A percentile compares a stretch with the other conserved stretches of the same genome.
Conservation (phyloP, 148 eudicot genomes). For the Vaccinium darrowii region DNA sequence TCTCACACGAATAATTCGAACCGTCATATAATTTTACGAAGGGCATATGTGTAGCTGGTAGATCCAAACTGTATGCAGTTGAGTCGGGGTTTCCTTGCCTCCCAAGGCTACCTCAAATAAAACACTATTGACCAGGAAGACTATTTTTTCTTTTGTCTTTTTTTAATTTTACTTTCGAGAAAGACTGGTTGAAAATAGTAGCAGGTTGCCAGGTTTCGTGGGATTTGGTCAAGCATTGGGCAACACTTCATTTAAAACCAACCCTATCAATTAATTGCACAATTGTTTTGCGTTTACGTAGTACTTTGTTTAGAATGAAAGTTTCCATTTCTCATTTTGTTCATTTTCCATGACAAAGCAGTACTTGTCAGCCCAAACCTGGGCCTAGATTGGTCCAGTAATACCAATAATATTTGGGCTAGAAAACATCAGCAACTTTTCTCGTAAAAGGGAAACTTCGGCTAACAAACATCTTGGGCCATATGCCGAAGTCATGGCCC, state of each 20-base stretch:
- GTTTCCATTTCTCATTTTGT: neutral
- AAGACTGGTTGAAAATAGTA: neutral
- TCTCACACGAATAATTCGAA: no score
- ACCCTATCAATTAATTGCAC: no score
- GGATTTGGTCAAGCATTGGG: no score
- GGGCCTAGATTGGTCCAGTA: neutral
- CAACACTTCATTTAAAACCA: no score
- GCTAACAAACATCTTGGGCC: neutral
- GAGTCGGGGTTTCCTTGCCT: neutral
- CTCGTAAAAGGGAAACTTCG: neutral
- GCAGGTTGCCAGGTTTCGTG: no score
- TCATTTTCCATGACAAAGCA: neutral
- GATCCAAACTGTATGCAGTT: no score
- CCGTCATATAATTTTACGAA: no score
- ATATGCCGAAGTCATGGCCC: neutral
- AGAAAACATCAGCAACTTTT: neutral
- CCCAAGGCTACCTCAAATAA: neutral
- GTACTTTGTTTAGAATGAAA: no score
- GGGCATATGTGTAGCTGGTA: no score
- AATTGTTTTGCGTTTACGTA: no score
- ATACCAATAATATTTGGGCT: neutral
- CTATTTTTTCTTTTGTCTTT: neutral
- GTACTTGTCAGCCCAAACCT: neutral
- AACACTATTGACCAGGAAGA: neutral
- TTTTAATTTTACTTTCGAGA: neutral